A percentile compares a stretch with the other conserved stretches of the same genome.
phyloP scores from a whole-genome alignment of 1,284 basidiomycete species.

The Moesziomyces sp. region DNA sequence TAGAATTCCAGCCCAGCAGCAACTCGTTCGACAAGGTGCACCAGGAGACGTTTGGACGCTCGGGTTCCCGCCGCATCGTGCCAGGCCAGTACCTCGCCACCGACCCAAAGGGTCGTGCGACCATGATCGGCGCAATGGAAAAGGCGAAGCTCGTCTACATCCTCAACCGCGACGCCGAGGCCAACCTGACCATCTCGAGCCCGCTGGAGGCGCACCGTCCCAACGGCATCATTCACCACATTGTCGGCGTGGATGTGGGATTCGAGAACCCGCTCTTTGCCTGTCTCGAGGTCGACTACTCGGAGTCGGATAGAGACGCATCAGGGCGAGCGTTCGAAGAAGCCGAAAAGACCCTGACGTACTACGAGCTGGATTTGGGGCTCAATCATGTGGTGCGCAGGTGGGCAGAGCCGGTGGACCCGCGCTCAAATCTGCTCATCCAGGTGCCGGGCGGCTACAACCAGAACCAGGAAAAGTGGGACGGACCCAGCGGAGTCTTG shows the following conservation, averaged over 20 bases:
- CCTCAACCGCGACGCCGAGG: conserved; percentile 65
- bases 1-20: conserved; percentile 58
- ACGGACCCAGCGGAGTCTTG: conserved; percentile 66
- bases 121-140: conserved; percentile 65
- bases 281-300: conserved; percentile 65
- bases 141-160: conserved; percentile 66
- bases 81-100: conserved; percentile 66
- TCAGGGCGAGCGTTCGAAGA: conserved; percentile 59
- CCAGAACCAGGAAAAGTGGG: conserved; percentile 64
- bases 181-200: conserved; percentile 66
- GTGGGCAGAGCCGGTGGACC: conserved; percentile 64
- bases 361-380: conserved; percentile 67
- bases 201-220: conserved; percentile 65
- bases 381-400: conserved; percentile 67
- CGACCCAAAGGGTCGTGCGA: conserved; percentile 66
- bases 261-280: conserved; percentile 67
- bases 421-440: conserved; percentile 57
- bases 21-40: conserved; percentile 62
- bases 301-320: conserved; percentile 63
- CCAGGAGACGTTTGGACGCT: conserved; percentile 65
- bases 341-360: conserved; percentile 61
- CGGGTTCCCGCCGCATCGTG: conserved; percentile 63
- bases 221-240: conserved; percentile 61
- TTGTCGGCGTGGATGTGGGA: conserved; percentile 65
- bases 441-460: conserved; percentile 67